phyloP scores from a whole-genome alignment of 345 rosid genomes.

The Chamaenerion angustifolium region DNA sequence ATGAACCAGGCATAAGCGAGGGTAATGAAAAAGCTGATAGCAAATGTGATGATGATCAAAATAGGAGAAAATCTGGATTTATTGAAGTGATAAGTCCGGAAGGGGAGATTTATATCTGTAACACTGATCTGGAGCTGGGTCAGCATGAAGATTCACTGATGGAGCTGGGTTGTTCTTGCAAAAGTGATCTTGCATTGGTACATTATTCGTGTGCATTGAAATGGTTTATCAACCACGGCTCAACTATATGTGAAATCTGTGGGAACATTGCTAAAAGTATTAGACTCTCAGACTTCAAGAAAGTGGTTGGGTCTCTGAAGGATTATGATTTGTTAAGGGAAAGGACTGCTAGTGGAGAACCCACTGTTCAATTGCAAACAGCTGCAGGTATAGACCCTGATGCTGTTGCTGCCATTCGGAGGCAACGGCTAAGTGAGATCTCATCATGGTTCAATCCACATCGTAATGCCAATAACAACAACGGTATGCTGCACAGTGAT shows the following conservation, averaged over 20 bases:
- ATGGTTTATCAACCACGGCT: slow-evolving; percentile 95
- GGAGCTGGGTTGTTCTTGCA: slow-evolving; percentile 93
- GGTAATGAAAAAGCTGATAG: slow-evolving; percentile 17
- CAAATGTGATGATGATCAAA: slow-evolving; percentile 15
- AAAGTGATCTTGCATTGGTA: slow-evolving; percentile 75
- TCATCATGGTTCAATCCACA: slow-evolving; percentile 73
- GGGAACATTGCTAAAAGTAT: slow-evolving; percentile 55
- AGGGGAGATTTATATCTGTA: slow-evolving; percentile 68
- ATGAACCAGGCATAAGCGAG: slow-evolving; percentile 25
- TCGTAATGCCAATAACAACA: slow-evolving; percentile 17
- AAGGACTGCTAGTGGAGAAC: slow-evolving; percentile 53
- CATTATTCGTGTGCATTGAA: slow-evolving; percentile 93
- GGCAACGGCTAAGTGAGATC: slow-evolving; percentile 79
- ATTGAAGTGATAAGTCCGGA: slow-evolving; percentile 59
- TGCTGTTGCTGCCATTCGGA: slow-evolving; percentile 63
- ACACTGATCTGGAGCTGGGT: slow-evolving; percentile 67
- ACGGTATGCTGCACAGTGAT: slow-evolving; percentile 2
- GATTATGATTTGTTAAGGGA: slow-evolving; percentile 64
- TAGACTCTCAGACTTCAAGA: slow-evolving; percentile 44
- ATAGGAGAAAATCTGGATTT: slow-evolving; percentile 30
- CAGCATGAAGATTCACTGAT: slow-evolving; percentile 34
- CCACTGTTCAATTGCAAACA: slow-evolving; percentile 27
- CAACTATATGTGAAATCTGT: slow-evolving; percentile 86
- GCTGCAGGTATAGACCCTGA: slow-evolving; percentile 55
- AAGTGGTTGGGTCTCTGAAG: slow-evolving; percentile 51